These are phyloP conservation scores for Harringtonia aguacate DNA, from an alignment of 2,329 filamentous ascomycete genomes.

Conservation along the genomic window DNA sequence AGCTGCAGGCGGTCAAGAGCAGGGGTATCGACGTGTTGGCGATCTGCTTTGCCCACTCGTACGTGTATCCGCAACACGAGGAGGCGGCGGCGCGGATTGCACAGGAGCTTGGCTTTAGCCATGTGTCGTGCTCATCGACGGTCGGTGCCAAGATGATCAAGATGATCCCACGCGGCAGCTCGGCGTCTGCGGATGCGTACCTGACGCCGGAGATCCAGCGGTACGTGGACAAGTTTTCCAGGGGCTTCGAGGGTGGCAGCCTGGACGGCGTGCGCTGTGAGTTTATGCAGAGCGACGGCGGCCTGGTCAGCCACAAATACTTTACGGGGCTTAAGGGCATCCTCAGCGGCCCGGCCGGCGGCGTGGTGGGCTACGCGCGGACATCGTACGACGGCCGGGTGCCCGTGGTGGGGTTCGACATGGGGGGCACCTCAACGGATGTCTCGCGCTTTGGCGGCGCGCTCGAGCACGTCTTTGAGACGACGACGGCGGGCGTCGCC, in stretches of 20 bases:
- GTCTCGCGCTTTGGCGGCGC: conserved; percentile 31
- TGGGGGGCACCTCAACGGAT: conserved; percentile 9
- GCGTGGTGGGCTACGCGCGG: conserved; percentile 63
- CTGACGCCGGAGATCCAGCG: conserved; percentile 60
- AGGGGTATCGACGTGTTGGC: conserved; percentile 32
- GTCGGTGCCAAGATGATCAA: conserved; percentile 58
- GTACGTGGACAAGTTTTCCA: conserved; percentile 56
- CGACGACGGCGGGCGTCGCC: conserved; percentile 63
- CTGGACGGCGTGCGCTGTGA: conserved; percentile 54
- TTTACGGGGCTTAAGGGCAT: conserved; percentile 38
- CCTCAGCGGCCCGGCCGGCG: conserved; percentile 55
- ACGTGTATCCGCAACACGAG: conserved; percentile 49
- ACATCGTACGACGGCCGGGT: conserved; percentile 38
- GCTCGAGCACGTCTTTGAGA: conserved; percentile 61
- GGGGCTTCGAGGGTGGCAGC: conserved; percentile 55
- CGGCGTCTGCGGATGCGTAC: conserved; percentile 63
- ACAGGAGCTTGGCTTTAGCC: conserved; percentile 19
- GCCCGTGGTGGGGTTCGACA: conserved; percentile 60
- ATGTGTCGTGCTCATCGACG: neutral
- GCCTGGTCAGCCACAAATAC: conserved; percentile 11
- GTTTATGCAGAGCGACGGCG: conserved; percentile 60
- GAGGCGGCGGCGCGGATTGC: conserved; percentile 28
- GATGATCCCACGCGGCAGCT: conserved; percentile 57
- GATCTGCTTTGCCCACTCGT: conserved; percentile 43
- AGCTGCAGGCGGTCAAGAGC: conserved; percentile 21